Conservation (phyloP, 257 asterid species). For the Agastache rugosa region DNA sequence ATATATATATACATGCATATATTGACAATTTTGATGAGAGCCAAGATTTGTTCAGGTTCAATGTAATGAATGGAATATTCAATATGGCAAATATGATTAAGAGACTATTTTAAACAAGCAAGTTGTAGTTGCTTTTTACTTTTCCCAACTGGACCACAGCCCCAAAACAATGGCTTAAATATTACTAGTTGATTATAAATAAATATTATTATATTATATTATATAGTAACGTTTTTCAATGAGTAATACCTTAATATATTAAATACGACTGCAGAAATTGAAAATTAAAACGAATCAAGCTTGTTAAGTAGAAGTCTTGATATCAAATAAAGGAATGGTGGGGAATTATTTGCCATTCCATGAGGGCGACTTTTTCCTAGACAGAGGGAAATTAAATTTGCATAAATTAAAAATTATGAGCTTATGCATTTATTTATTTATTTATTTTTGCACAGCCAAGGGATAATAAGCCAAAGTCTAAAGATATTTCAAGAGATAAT, state of each 20-base stretch:
- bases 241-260: too few relatives aligned
- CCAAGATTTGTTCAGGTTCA: not conserved
- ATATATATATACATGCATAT: too few relatives aligned
- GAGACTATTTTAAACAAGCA: not conserved
- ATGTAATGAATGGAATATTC: not conserved
- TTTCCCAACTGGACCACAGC: not conserved
- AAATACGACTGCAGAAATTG: not conserved
- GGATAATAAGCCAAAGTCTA: not conserved
- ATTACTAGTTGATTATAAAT: not conserved
- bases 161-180: not conserved
- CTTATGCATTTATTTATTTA: too few relatives aligned
- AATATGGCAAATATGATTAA: not conserved
- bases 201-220: too few relatives aligned
- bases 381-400: too few relatives aligned
- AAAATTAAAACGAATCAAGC: too few relatives aligned
- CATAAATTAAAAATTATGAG: too few relatives aligned
- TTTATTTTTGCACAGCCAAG: not conserved
- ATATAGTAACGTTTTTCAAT: too few relatives aligned
- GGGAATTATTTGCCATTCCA: not conserved
- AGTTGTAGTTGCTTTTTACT: constrained; percentile 1
- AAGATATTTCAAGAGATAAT: constrained; percentile 3
- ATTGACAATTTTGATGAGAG: too few relatives aligned
- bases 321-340: not conserved
- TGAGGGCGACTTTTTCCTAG: too few relatives aligned
- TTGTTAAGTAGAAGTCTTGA: too few relatives aligned